phyloP scores from a whole-genome alignment of 148 eudicot genomes.

The Diospyros lotus region DNA sequence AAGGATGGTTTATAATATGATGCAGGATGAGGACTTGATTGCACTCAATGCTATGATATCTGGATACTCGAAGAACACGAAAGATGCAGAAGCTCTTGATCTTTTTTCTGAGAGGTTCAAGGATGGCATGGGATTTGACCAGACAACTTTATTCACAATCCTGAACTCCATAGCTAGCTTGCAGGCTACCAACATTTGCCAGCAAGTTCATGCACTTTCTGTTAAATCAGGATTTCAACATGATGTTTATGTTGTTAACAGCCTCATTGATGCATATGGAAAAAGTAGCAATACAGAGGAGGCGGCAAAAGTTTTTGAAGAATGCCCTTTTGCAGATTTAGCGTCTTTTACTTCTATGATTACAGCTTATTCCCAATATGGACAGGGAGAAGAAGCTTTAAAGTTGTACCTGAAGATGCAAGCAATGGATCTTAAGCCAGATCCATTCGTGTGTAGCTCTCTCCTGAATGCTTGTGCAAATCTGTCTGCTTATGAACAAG shows the following conservation, averaged over 20 bases:
- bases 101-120: conserved; percentile 42
- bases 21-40: conserved; percentile 20
- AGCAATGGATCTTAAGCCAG: conserved; percentile 31
- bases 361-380: conserved; percentile 45
- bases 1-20: conserved; percentile 28
- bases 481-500: conserved; percentile 51
- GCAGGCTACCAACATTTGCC: conserved; percentile 28
- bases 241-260: conserved; percentile 40
- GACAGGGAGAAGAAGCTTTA: conserved; percentile 54
- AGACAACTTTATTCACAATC: conserved; percentile 49
- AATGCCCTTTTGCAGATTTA: conserved; percentile 32
- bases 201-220: conserved; percentile 54
- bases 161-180: conserved; percentile 51
- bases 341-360: conserved; percentile 55
- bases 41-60: conserved; percentile 14
- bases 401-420: conserved; percentile 42
- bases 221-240: conserved; percentile 41
- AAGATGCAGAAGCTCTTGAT: conserved; percentile 40
- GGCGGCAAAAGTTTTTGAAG: conserved; percentile 31
- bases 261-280: conserved; percentile 29
- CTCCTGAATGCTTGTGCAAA: conserved; percentile 48
- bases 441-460: conserved; percentile 49
- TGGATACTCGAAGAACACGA: conserved; percentile 16
- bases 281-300: conserved; percentile 32
- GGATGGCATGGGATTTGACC: conserved; percentile 42